These are phyloP conservation scores for Dothideomycetes sp. DNA, from an alignment of 2,329 filamentous ascomycete genomes.

Conservation along the genomic window DNA sequence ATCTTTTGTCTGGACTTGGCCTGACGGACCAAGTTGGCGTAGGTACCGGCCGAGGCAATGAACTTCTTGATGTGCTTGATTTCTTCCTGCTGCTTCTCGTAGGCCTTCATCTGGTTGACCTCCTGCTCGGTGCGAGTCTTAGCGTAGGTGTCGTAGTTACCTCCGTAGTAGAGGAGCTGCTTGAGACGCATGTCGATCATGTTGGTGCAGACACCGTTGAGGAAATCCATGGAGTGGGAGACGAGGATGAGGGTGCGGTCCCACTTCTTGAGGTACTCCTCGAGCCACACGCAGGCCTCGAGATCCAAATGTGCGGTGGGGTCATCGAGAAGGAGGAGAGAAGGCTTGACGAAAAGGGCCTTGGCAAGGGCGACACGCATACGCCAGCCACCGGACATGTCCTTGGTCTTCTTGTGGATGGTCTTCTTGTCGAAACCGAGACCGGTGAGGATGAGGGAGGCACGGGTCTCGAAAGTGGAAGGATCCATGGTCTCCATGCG, in stretches of 20 bases:
- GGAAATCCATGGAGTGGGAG: constrained; percentile 96
- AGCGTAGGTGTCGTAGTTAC: constrained; percentile 95
- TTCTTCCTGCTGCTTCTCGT: constrained; percentile 98
- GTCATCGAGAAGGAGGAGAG: constrained; percentile 89
- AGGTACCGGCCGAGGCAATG: constrained; percentile 98
- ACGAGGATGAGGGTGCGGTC: constrained; percentile 92
- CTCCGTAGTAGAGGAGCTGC: constrained; percentile 92
- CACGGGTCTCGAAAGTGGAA: constrained; percentile 89
- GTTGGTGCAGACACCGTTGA: constrained; percentile 95
- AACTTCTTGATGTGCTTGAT: constrained; percentile 99
- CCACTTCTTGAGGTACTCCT: constrained; percentile 99
- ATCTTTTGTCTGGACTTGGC: constrained; percentile 99
- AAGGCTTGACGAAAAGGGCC: constrained; percentile 96
- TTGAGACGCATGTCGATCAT: constrained; percentile 97
- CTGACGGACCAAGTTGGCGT: constrained; percentile 97
- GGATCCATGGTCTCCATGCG: constrained; percentile 99
- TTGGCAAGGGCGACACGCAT: constrained; percentile 98
- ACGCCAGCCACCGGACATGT: constrained; percentile 99
- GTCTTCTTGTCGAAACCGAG: constrained; percentile 98
- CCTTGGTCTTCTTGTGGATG: constrained; percentile 99
- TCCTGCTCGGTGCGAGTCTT: constrained; percentile 94
- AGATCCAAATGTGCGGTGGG: constrained; percentile 98
- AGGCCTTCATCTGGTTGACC: constrained; percentile 97
- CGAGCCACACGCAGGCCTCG: constrained; percentile 98
- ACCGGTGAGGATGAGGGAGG: constrained; percentile 94